These are phyloP conservation scores for Gremmenia infestans DNA, from an alignment of 2,329 filamentous ascomycete species.

Conservation along the genomic window DNA sequence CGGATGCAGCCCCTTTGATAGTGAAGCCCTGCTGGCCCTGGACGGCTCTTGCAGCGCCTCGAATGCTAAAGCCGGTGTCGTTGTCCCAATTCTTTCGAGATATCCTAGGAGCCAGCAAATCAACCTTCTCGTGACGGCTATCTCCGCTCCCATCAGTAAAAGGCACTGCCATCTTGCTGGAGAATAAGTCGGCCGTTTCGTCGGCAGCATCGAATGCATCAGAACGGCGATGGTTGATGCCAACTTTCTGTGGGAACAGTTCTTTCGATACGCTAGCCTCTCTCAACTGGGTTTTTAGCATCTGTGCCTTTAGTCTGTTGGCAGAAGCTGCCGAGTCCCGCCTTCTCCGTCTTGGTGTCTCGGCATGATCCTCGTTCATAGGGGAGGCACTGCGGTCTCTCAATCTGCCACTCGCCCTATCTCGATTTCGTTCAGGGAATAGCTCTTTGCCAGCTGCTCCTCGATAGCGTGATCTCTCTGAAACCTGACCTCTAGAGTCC, in stretches of 20 bases:
- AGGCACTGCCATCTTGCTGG: slow-evolving; percentile 44
- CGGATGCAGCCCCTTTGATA: slow-evolving; percentile 64
- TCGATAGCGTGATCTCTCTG: slow-evolving; percentile 12
- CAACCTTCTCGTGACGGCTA: slow-evolving; percentile 10
- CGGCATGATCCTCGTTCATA: slow-evolving; percentile 35
- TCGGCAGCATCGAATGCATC: slow-evolving; percentile 50
- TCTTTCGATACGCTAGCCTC: slow-evolving; percentile 36
- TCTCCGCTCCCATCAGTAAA: slow-evolving; percentile 41
- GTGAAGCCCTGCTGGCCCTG: slow-evolving; percentile 46
- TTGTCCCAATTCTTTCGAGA: slow-evolving; percentile 25
- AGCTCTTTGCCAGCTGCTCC: slow-evolving; percentile 48
- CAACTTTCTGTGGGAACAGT: slow-evolving; percentile 49
- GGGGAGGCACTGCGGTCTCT: slow-evolving; percentile 32
- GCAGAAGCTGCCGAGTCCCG: slow-evolving; percentile 26
- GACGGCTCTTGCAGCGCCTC: slow-evolving; percentile 48
- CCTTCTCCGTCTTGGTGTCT: slow-evolving; percentile 30
- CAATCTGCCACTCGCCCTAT: slow-evolving; percentile 27
- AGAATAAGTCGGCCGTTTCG: slow-evolving; percentile 47
- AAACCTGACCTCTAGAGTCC: slow-evolving; percentile 24
- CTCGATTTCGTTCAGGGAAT: slow-evolving; percentile 44
- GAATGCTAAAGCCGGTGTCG: slow-evolving; percentile 50
- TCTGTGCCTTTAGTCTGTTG: slow-evolving; percentile 42
- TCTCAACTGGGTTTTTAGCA: slow-evolving; percentile 35
- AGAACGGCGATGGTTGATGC: slow-evolving; percentile 41
- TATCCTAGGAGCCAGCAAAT: slow-evolving; percentile 21